Base-by-base conservation (phyloP, 1,139 yeast genomes). In the Keqinozyma sinolaborantium region DNA sequence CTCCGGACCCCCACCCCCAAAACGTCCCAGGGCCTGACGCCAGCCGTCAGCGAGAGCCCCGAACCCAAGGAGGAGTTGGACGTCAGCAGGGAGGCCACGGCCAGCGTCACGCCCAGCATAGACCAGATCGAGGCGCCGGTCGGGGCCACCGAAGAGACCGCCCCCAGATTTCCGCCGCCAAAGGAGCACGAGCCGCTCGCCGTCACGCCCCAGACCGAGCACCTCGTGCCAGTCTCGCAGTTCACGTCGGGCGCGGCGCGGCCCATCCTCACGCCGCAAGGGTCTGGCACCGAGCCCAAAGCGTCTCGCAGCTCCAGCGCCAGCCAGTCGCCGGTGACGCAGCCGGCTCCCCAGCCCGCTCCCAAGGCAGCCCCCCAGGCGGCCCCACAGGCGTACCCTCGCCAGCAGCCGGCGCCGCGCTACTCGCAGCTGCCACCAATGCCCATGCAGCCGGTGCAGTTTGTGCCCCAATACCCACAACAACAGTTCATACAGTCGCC, bases 1-100 rank as follows among this genome's bases (percentile, higher is more conserved):
- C 34, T 30, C 18, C 35, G 41, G 18, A 18, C 21, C 7, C 21
- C 21, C 10, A 10, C 7, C 7, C 21, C 21, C 10, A 7, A 18
- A 18, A 18, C 21, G 10, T 18, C 21, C 9, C 10, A 7, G 7
- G 10, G 21, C 7, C 9, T 10, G 21, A 18, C 21, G 10, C 21
- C 21, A 18, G 10, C 9, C 7, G 21, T 10, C 21, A 18, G 21
- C 10, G 21, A 7, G 10, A 18, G 21, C 21, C 21, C 21, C 7
- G 21, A 18, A 18, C 21, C 21, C 7, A 18, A 7, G 9, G 10
- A 10, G 9, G 21, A 18, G 7, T 7, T 10, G 10, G 10, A 18
- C 21, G 7, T 10, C 21, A 18, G 9, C 21, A 18, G 10, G 21
- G 21, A 18, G 10, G 21, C 21, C 7, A 18, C 21, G 7, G 21